Evolutionary conservation across 2,329 filamentous ascomycete species (phyloP), one percentile per base, ranked within the genome.

Genomic region (Trichoderma semiorbis): DNA sequence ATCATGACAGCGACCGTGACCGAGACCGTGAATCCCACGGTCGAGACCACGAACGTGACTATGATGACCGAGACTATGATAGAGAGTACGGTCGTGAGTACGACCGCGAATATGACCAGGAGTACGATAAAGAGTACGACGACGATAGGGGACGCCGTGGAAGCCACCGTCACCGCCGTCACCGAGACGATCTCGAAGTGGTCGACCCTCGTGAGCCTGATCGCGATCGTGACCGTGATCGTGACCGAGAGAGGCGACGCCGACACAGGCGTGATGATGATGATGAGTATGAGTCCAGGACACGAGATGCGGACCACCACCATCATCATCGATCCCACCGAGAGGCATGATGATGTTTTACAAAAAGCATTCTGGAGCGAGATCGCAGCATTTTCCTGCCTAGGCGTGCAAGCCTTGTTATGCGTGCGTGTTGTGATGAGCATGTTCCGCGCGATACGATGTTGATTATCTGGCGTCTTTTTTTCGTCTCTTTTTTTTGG

Each of bases 161-260:
- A 47, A 60, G 66, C 28, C 76, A 79, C 73, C 74, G 69, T 53
- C 69, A 64, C 21, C 69, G 69, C 47, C 69, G 69, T 32, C 50
- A 64, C 28, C 61, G 69, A 50, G 75, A 55, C 74, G 77, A 78
- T 8, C 75, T 74, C 12, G 77, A 77, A 8, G 73, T 78, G 30
- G 78, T 77, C 11, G 80, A 82, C 16, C 80, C 82, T 32, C 79
- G 78, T 32, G 82, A 83, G 58, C 78, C 79, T 5, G 82, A 84
- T n/a, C 78, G 73, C 28, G 62, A 65, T 4, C 62, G 58, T 18
- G 75, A 76, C 26, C 73, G 81, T 32, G 78, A 81, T 28, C 79
- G 79, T 39, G 75, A 78, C 70, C 72, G 75, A 2, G 74, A 76
- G 47, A 73, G 75, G 53, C 74, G 76, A 55, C 73, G 75, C 63